A percentile compares a stretch with the other conserved stretches of the same genome.
phyloP scores from a whole-genome alignment of 352 stramenopile species.

The Phytophthora cactorum region DNA sequence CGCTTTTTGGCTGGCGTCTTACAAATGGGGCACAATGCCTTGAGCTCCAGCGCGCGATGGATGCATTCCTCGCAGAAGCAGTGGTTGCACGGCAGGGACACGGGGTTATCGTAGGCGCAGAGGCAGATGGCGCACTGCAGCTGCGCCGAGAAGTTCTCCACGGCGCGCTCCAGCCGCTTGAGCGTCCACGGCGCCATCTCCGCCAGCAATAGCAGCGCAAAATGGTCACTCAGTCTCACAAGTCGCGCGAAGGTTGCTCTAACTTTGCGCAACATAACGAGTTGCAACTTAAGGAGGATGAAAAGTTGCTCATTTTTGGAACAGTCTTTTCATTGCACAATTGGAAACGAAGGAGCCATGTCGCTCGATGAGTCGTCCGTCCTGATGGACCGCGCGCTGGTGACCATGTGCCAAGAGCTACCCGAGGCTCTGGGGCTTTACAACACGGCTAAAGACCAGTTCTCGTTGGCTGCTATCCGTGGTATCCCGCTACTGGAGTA shows the following conservation, averaged over 20 bases:
- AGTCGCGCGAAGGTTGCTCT: constrained; percentile 20
- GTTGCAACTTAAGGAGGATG: not conserved
- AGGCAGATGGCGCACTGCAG: constrained; percentile 88
- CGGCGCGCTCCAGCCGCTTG: constrained; percentile 57
- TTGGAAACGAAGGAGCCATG: constrained; percentile 35
- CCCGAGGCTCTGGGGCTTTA: constrained; percentile 83
- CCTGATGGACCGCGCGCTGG: constrained; percentile 77
- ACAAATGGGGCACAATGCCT: constrained; percentile 82
- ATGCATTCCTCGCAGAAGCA: constrained; percentile 91
- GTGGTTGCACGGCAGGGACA: constrained; percentile 87
- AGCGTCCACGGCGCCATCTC: constrained; percentile 45
- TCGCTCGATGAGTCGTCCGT: constrained; percentile 73
- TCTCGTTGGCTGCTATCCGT: constrained; percentile 64
- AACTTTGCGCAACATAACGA: not conserved
- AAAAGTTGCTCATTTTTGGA: not conserved
- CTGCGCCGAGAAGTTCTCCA: constrained; percentile 74
- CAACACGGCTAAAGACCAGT: constrained; percentile 75
- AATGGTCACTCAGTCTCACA: constrained; percentile 11
- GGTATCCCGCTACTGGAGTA: constrained; percentile 60
- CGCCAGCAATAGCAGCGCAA: constrained; percentile 7
- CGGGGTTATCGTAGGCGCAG: constrained; percentile 68
- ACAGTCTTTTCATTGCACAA: constrained; percentile 13
- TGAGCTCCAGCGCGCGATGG: constrained; percentile 81
- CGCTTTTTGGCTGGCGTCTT: constrained; percentile 85
- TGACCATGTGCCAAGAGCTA: constrained; percentile 78